phyloP scores from a whole-genome alignment of 1,139 yeast species.

The Meyerozyma athensensis region DNA sequence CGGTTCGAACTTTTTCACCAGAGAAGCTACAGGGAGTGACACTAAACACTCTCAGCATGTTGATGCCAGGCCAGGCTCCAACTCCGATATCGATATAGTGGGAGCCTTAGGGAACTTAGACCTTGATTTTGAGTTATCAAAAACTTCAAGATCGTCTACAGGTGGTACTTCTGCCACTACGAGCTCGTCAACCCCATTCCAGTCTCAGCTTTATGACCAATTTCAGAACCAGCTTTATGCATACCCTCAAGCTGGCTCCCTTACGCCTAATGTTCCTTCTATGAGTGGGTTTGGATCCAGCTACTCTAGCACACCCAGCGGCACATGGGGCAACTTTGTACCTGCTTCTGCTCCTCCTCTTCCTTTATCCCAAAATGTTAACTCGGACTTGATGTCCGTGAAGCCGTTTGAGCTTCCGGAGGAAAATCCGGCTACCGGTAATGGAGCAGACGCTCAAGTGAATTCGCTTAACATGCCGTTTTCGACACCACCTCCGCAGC shows the following conservation, averaged over 20 bases:
- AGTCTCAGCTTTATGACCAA: slow-evolving; percentile 9
- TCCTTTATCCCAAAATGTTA: slow-evolving; percentile 4
- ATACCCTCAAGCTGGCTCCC: slow-evolving; percentile 20
- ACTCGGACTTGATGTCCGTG: slow-evolving; percentile 15
- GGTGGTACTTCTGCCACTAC: slow-evolving; percentile 4
- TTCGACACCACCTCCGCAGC: slow-evolving; percentile 21
- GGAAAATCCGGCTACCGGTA: slow-evolving; percentile 9
- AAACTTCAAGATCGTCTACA: slow-evolving; percentile 4
- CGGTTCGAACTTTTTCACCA: slow-evolving; percentile 23
- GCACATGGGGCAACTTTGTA: slow-evolving; percentile 28
- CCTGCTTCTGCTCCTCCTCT: slow-evolving; percentile 39
- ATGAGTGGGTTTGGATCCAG: slow-evolving; percentile 13
- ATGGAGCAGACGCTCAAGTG: slow-evolving; percentile 4
- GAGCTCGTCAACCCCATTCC: slow-evolving; percentile 1
- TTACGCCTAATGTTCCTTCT: slow-evolving; percentile 31
- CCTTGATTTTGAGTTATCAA: slow-evolving; percentile 22
- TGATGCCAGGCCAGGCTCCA: no score
- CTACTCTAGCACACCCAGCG: slow-evolving; percentile 18
- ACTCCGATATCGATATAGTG: slow-evolving; percentile 32
- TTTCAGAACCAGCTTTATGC: slow-evolving; percentile 18
- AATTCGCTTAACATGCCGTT: slow-evolving; percentile 19
- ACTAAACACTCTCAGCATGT: slow-evolving; percentile 7
- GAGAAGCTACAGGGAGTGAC: slow-evolving; percentile 18
- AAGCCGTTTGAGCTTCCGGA: slow-evolving; percentile 37
- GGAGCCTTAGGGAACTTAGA: slow-evolving; percentile 39